Percentiles rank a stretch among this genome's conserved stretches.
Evolutionary conservation across 1,284 basidiomycete genomes (phyloP).

Genomic region (Mycosarcoma maydis): DNA sequence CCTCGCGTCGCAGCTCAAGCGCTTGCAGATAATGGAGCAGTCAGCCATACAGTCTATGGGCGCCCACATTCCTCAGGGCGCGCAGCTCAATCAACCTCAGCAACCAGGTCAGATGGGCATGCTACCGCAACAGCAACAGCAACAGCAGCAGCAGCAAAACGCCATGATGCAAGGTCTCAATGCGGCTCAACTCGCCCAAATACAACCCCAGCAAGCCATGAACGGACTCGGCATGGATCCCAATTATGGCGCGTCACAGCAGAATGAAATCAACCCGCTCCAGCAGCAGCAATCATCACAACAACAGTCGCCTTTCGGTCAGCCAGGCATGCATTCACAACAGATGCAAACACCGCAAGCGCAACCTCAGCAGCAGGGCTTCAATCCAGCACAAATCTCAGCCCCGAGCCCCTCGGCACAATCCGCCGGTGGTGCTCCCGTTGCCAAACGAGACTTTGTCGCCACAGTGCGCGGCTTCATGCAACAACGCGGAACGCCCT

Average conservation of each 20-base stretch:
- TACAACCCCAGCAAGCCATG: slow-evolving; percentile 23
- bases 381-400: slow-evolving; percentile 29
- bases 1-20: slow-evolving; percentile 55
- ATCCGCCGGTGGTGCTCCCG: slow-evolving; percentile 5
- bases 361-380: slow-evolving; percentile 28
- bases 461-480: slow-evolving; percentile 58
- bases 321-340: slow-evolving; percentile 29
- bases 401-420: slow-evolving; percentile 23
- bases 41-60: slow-evolving; percentile 37
- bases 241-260: slow-evolving; percentile 15
- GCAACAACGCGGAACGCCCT: slow-evolving; percentile 52
- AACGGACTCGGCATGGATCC: slow-evolving; percentile 27
- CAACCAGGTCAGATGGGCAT: slow-evolving; percentile 26
- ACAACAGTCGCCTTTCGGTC: slow-evolving; percentile 19
- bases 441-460: slow-evolving; percentile 53
- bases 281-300: slow-evolving; percentile 20
- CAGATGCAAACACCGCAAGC: slow-evolving; percentile 16
- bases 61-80: slow-evolving; percentile 38
- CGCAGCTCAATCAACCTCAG: slow-evolving; percentile 32
- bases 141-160: slow-evolving; percentile 18
- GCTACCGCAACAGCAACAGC: slow-evolving; percentile 21
- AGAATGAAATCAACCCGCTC: slow-evolving; percentile 16
- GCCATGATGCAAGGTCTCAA: slow-evolving; percentile 29
- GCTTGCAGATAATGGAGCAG: slow-evolving; percentile 52
- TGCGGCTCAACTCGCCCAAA: slow-evolving; percentile 19